Evolutionary conservation across 83 land plant species (phyloP), one percentile per base, ranked within the genome.

Genomic region (Diphasiastrum complanatum): DNA sequence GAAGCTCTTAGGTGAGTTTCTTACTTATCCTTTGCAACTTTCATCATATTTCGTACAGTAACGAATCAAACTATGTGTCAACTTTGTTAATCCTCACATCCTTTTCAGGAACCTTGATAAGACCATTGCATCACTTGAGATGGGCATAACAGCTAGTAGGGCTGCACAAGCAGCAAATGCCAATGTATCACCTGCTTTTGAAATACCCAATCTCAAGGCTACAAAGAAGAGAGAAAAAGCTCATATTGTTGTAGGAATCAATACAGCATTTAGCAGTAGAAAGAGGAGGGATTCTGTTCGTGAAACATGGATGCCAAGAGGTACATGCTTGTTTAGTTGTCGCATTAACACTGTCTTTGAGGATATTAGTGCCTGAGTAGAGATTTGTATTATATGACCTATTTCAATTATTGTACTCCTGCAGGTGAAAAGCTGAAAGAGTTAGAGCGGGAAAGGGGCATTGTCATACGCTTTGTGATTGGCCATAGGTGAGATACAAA

Each of bases 251-350:
- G 40, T 67, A 1, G 70, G 70, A 27, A 67, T 67, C 61, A 67
- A 67, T 40, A 67, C 70, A 18, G 70, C 70, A 2, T 67, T 67
- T 34, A 67, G 70, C 35, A 67, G 70, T 33, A 47, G 70, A 24
- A 67, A 67, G 62, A 43, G 70, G 50, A 1, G 70, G 8, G 70
- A 67, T 20, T 67, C 70, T 14, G 70, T 67, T 16, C 70, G 70
- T 12, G 70, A 67, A 47, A 57, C 70, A 31, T 67, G 70, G 70
- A 67, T 67, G 70, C 70, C 63, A 24, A 54, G 51, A 57, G 70
- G 22, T 22, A 6, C 5, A 22, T 6, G 5, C 6, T 22, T 22
- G n/a, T 49, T 49, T 8, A 16, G 1, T 24, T n/a, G 1, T 19
- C 8, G 5, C 10, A 6, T 49, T 11, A 49, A 5, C 6, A 11